Base-by-base conservation (phyloP, 192 early-diverging fungal species). In the Jimgerdemannia lactiflua region DNA sequence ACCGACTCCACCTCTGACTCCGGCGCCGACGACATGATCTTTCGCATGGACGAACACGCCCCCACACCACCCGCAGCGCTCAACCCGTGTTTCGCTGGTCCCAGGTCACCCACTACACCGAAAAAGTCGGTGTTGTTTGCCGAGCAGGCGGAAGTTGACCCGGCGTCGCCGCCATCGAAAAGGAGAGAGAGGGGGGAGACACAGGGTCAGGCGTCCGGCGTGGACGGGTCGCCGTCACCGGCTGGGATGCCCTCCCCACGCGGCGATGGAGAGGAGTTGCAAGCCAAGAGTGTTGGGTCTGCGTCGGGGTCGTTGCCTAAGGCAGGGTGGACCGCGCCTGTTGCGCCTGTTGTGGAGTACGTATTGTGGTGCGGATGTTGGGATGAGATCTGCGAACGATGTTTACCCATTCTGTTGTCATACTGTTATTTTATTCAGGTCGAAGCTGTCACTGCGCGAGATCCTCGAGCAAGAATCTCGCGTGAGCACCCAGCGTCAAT, bases 401-500 rank as follows among this genome's bases (percentile, higher is more conserved):
- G 29, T 29, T 29, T 29, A 29, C 0, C 29, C 29, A 29, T 29
- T 1, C 29, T 1, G 1, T 29, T 29, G 29, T 1, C 29, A 29
- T 1, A 29, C 29, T 29, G 1, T 29, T 29, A 29, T 72, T 59
- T 0, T 40, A 18, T 63, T 72, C 20, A 75, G 72, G 39, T 42
- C 43, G 3, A 70, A 72, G 42, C 79, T 79, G 29, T 81, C 84
- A 18, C 43, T 86, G 59, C 77, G 84, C 4, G 82, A 86, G 8
- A 86, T 86, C 72, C 69, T 83, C 64, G 82, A 86, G 4, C 54
- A 77, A 20, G 84, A 82, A 42, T 73, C 75, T 44, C 66, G 43
- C n/a, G 4, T 44, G 63, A 71, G 43, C 18, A 59, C 43, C 2
- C 41, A 39, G 43, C 42, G 20, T 39, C 43, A 7, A 10, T 29